Percentiles rank a stretch among this genome's conserved stretches.
Conservation (phyloP, 345 rosid species). For the Ricinus communis region DNA sequence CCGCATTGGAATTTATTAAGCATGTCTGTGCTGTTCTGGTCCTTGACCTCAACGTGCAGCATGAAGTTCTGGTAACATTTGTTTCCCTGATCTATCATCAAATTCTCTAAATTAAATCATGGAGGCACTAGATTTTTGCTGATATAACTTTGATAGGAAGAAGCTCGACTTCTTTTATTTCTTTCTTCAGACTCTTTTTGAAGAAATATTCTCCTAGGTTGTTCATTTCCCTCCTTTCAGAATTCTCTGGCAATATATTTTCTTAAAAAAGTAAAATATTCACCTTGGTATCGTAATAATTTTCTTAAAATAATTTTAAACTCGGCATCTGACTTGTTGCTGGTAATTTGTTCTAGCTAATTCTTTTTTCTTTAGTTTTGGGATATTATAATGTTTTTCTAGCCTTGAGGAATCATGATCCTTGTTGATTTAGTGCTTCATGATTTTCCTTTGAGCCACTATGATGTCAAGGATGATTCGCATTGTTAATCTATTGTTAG, state of each 20-base stretch:
- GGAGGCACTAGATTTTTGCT: background rate
- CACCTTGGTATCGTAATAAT: background rate
- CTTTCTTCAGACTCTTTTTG: background rate
- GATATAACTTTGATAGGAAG: background rate
- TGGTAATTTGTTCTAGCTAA: background rate
- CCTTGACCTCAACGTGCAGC: conserved; percentile 78
- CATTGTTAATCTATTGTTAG: no score
- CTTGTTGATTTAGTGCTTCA: no score
- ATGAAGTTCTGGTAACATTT: conserved; percentile 75
- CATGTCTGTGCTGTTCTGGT: conserved; percentile 75
- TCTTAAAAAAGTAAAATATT: background rate
- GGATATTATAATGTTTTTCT: background rate
- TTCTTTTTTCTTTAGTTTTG: background rate
- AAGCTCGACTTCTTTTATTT: background rate
- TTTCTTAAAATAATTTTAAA: no score
- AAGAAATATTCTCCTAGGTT: background rate
- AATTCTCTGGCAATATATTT: background rate
- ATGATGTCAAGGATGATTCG: no score
- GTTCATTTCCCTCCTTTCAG: background rate
- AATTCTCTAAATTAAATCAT: background rate
- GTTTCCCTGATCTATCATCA: background rate
- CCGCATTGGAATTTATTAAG: conserved; percentile 80
- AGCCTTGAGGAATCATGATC: background rate
- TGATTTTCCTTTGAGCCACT: no score
- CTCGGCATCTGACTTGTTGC: no score